Percentiles rank a stretch among this genome's conserved stretches.
These are phyloP conservation scores for Collybiopsis luxurians DNA, from an alignment of 768 basidiomycete genomes.

Conservation along the genomic window DNA sequence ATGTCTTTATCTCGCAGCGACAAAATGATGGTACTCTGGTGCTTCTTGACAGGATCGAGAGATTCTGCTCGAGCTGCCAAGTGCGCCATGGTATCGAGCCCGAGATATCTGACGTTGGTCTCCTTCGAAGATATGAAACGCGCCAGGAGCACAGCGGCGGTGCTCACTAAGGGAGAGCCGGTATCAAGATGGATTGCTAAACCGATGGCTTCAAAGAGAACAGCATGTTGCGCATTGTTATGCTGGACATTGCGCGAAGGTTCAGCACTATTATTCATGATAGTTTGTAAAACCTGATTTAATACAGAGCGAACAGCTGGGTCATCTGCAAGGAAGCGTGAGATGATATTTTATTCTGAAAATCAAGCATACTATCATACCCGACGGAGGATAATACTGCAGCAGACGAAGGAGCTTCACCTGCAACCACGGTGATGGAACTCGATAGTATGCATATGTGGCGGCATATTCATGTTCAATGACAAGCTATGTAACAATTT, in stretches of 20 bases:
- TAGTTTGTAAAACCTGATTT: slow-evolving; percentile 80
- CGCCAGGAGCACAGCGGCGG: slow-evolving; percentile 87
- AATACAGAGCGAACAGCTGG: slow-evolving; percentile 72
- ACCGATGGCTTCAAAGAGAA: slow-evolving; percentile 97
- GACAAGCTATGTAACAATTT: slow-evolving; percentile 57
- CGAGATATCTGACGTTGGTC: slow-evolving; percentile 97
- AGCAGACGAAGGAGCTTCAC: slow-evolving; percentile 90
- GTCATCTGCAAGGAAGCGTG: slow-evolving; percentile 58
- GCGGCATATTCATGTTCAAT: slow-evolving; percentile 87
- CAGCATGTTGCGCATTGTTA: slow-evolving; percentile 96
- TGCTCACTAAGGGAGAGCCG: slow-evolving; percentile 82
- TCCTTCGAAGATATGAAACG: slow-evolving; percentile 98
- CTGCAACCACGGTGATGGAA: slow-evolving; percentile 96
- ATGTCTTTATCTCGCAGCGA: slow-evolving; percentile 97
- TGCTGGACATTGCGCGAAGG: slow-evolving; percentile 95
- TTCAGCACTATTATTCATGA: slow-evolving; percentile 90
- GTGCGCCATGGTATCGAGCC: slow-evolving; percentile 97
- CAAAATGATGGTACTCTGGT: slow-evolving; percentile 93
- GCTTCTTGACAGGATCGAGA: slow-evolving; percentile 88
- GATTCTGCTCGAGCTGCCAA: slow-evolving; percentile 92
- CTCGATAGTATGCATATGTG: slow-evolving; percentile 96
- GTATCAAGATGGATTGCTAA: slow-evolving; percentile 95
- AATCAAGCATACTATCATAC: slow-evolving; percentile 42
- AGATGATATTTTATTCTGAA: not conserved
- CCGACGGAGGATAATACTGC: slow-evolving; percentile 95